phyloP scores from a whole-genome alignment of 192 early-diverging fungal genomes.

The Chytriomyces sp. region DNA sequence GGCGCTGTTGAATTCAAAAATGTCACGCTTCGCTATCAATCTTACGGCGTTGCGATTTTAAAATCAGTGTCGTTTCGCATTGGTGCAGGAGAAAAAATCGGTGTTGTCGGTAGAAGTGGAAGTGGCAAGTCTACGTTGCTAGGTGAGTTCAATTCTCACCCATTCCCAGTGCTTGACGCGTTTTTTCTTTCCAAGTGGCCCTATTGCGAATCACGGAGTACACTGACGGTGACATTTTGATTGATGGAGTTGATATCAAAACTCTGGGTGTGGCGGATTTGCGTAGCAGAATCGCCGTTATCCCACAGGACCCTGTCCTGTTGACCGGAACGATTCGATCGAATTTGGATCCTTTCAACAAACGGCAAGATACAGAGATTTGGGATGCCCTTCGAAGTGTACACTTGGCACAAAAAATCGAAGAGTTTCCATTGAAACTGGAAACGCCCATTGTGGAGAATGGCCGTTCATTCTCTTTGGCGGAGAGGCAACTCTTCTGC shows the following conservation, averaged over 20 bases:
- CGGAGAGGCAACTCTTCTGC: slow-evolving; percentile 57
- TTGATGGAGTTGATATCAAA: slow-evolving; percentile 75
- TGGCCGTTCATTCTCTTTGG: slow-evolving; percentile 63
- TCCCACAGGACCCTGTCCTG: slow-evolving; percentile 83
- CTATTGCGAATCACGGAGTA: slow-evolving; percentile 58
- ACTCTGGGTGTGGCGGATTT: slow-evolving; percentile 67
- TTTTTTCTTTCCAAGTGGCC: slow-evolving; percentile 33
- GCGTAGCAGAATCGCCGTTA: slow-evolving; percentile 75
- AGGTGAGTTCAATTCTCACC: slow-evolving; percentile 53
- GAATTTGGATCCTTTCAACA: slow-evolving; percentile 83
- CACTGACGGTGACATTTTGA: slow-evolving; percentile 55
- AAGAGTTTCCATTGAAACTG: slow-evolving; percentile 51
- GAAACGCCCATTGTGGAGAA: slow-evolving; percentile 54
- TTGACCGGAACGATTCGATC: slow-evolving; percentile 77
- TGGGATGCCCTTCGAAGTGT: slow-evolving; percentile 65
- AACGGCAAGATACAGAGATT: slow-evolving; percentile 64
- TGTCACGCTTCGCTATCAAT: slow-evolving; percentile 68
- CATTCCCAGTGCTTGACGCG: slow-evolving; percentile 62
- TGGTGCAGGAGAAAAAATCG: slow-evolving; percentile 77
- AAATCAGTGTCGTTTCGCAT: slow-evolving; percentile 74
- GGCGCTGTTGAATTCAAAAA: slow-evolving; percentile 65
- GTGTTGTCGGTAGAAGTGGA: slow-evolving; percentile 85
- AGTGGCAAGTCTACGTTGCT: slow-evolving; percentile 79
- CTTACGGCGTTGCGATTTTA: slow-evolving; percentile 68
- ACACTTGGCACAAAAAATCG: slow-evolving; percentile 54